These are phyloP conservation scores for Entophlyctis luteolus DNA, from an alignment of 192 early-diverging fungal species.

Conservation along the genomic window DNA sequence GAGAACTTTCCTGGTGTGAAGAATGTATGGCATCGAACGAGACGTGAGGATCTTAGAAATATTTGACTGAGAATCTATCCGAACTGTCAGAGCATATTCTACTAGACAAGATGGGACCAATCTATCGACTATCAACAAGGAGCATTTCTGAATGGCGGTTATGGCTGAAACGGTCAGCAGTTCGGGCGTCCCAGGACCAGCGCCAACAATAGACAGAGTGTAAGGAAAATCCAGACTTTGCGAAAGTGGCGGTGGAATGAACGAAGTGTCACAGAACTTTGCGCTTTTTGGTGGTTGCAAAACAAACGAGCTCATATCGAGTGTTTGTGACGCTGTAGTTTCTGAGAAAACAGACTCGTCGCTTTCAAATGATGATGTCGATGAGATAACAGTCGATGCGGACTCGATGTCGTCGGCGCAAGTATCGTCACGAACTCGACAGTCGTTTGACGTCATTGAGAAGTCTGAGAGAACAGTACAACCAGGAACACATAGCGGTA, in stretches of 20 bases:
- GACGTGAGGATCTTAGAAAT: background rate
- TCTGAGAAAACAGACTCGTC: background rate
- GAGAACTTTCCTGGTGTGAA: conserved; percentile 69
- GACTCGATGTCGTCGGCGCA: background rate
- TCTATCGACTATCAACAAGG: conserved; percentile 79
- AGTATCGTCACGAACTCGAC: background rate
- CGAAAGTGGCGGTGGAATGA: conserved; percentile 11
- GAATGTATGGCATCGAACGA: conserved; percentile 34
- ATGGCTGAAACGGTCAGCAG: conserved; percentile 71
- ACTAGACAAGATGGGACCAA: conserved; percentile 71
- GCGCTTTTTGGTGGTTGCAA: conserved; percentile 7
- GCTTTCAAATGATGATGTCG: background rate
- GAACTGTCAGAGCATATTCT: conserved; percentile 17
- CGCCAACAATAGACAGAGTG: conserved; percentile 61
- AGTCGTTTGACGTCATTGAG: background rate
- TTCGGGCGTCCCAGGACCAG: conserved; percentile 79
- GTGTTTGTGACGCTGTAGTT: background rate
- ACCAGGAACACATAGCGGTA: background rate
- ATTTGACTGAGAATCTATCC: conserved; percentile 30
- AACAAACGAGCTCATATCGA: conserved; percentile 1
- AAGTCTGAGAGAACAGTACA: background rate
- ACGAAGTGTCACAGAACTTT: conserved; percentile 6
- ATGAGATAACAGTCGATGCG: background rate
- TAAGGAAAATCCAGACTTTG: background rate
- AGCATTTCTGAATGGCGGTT: conserved; percentile 49